Percentiles rank a stretch among this genome's conserved stretches.
Conservation (phyloP, 768 basidiomycete genomes). For the Suillus decipiens region DNA sequence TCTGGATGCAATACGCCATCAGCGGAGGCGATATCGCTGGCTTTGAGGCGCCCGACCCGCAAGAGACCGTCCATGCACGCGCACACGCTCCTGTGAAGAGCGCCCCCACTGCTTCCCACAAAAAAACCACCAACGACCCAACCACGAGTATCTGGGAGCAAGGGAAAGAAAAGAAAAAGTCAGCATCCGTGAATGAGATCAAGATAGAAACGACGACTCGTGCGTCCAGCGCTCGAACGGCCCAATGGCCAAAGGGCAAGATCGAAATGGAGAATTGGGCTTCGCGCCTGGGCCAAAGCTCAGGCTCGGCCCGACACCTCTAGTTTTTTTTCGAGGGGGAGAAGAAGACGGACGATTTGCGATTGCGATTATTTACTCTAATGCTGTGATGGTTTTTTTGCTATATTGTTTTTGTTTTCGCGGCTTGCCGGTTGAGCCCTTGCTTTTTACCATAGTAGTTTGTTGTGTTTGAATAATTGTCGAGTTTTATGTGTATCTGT, state of each 20-base stretch:
- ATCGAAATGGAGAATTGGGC: constrained; percentile 38
- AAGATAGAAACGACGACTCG: constrained; percentile 21
- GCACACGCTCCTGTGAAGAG: constrained; percentile 1
- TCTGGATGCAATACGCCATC: constrained; percentile 36
- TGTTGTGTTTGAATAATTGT: background rate
- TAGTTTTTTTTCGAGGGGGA: constrained; percentile 14
- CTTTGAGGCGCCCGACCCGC: constrained; percentile 13
- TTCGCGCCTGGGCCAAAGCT: constrained; percentile 30
- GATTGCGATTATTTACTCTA: background rate
- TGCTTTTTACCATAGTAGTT: constrained; percentile 7
- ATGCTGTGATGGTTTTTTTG: constrained; percentile 4
- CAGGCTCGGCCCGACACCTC: constrained; percentile 33
- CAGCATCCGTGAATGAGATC: constrained; percentile 8
- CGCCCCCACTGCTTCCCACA: constrained; percentile 6
- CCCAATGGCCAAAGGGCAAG: constrained; percentile 32
- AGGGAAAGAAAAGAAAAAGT: constrained; percentile 26
- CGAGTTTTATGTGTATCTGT: constrained; percentile 1
- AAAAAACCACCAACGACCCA: constrained; percentile 7
- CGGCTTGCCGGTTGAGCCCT: background rate
- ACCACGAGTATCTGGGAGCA: constrained; percentile 24
- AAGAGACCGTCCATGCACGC: background rate
- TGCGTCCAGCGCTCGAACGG: constrained; percentile 29
- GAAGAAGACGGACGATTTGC: background rate
- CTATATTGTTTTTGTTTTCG: constrained; percentile 6
- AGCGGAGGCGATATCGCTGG: constrained; percentile 25